A percentile compares a stretch with the other conserved stretches of the same genome.
Evolutionary conservation across 2,329 filamentous ascomycete genomes (phyloP).

Genomic region (Emydomyces testavorans): DNA sequence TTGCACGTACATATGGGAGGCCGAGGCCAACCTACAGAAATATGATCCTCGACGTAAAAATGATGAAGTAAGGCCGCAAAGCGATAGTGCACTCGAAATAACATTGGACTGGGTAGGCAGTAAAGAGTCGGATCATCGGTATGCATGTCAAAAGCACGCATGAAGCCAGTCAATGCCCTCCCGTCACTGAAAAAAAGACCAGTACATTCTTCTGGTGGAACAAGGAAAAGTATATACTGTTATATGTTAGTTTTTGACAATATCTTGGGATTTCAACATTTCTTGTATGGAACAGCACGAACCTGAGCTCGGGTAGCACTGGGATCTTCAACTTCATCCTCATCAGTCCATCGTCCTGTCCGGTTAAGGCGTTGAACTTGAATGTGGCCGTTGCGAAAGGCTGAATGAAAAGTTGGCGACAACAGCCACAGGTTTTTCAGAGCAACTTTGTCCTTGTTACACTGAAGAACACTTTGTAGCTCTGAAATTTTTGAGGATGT

Average conservation of each 20-base stretch:
- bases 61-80: slow-evolving; percentile 13
- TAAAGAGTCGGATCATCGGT: slow-evolving; percentile 8
- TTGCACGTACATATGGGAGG: background rate
- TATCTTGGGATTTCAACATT: background rate
- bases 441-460: background rate
- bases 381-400: slow-evolving; percentile 13
- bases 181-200: slow-evolving; percentile 1
- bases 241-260: background rate
- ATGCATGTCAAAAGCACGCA: slow-evolving; percentile 3
- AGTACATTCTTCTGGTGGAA: background rate
- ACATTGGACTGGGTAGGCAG: slow-evolving; percentile 8
- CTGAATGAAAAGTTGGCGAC: slow-evolving; percentile 8
- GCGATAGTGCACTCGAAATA: slow-evolving; percentile 13
- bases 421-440: slow-evolving; percentile 13
- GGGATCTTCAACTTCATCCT: background rate
- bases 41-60: slow-evolving; percentile 14
- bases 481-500: background rate
- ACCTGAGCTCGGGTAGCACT: background rate
- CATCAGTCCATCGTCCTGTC: background rate
- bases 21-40: slow-evolving; percentile 13
- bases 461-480: background rate
- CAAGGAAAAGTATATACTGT: background rate
- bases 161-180: background rate
- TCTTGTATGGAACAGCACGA: background rate
- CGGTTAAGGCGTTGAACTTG: background rate